These are phyloP conservation scores for Neltuma alba DNA, from an alignment of 306 rosid species.

Conservation along the genomic window DNA sequence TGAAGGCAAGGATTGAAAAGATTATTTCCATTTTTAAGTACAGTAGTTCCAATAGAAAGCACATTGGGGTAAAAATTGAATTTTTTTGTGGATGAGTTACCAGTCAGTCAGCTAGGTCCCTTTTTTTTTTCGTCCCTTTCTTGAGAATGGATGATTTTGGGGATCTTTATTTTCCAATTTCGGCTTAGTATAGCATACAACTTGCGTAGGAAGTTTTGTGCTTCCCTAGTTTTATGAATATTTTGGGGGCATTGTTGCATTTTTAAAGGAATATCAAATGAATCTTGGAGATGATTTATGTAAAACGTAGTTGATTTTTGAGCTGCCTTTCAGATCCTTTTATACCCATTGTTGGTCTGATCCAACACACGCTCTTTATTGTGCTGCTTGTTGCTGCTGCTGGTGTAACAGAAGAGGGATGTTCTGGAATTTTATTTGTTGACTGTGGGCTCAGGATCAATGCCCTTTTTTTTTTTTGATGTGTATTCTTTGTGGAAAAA, in stretches of 20 bases:
- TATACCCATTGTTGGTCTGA: background rate
- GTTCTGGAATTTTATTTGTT: background rate
- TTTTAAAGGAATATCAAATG: constrained; percentile 24
- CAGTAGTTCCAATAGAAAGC: constrained; percentile 35
- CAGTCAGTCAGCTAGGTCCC: constrained; percentile 37
- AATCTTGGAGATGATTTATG: constrained; percentile 30
- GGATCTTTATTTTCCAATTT: constrained; percentile 30
- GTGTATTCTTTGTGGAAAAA: background rate
- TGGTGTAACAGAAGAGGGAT: background rate
- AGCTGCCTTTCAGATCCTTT: background rate
- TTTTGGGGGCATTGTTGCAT: constrained; percentile 24
- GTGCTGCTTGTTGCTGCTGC: background rate
- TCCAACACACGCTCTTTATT: background rate
- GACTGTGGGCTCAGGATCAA: background rate
- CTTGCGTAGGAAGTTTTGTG: constrained; percentile 35
- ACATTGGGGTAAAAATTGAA: constrained; percentile 36
- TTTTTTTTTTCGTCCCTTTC: background rate
- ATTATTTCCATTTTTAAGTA: constrained; percentile 31
- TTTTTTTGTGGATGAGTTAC: constrained; percentile 35
- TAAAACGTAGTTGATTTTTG: constrained; percentile 22
- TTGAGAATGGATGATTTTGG: constrained; percentile 40
- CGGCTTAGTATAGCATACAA: constrained; percentile 32
- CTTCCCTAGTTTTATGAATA: constrained; percentile 43
- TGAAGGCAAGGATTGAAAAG: constrained; percentile 15
- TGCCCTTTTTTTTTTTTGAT: background rate